Percentiles rank a stretch among this genome's conserved stretches.
phyloP scores from a whole-genome alignment of 371 early-diverging fungal species.

The Mortierella polycephala region DNA sequence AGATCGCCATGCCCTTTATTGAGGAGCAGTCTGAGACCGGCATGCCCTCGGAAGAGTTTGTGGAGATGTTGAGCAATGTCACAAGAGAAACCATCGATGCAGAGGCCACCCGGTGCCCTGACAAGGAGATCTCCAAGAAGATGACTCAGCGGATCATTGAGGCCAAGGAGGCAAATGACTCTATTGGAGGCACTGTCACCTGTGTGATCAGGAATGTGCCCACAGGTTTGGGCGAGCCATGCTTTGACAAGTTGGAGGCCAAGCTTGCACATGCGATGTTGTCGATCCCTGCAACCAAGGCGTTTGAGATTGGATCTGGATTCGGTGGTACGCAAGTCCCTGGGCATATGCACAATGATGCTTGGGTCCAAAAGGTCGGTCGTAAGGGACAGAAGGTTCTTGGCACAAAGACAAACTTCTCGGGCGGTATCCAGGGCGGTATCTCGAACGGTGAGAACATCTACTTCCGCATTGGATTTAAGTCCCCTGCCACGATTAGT shows the following conservation, averaged over 20 bases:
- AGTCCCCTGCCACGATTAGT: conserved; percentile 96
- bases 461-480: conserved; percentile 97
- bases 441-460: conserved; percentile 96
- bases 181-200: conserved; percentile 96
- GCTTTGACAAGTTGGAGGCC: conserved; percentile 98
- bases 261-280: conserved; percentile 98
- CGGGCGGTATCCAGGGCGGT: conserved; percentile 98
- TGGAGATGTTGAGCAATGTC: conserved; percentile 74
- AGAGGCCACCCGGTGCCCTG: conserved; percentile 83
- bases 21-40: conserved; percentile 60
- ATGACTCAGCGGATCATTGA: conserved; percentile 82
- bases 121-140: conserved; percentile 61
- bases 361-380: conserved; percentile 73
- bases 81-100: conserved; percentile 79
- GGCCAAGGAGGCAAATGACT: conserved; percentile 85
- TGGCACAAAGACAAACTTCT: conserved; percentile 91
- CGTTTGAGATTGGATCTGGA: conserved; percentile 97
- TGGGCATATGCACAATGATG: conserved; percentile 94
- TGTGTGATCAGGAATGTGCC: conserved; percentile 96
- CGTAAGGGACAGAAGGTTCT: conserved; percentile 64
- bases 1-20: conserved; percentile 80
- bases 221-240: conserved; percentile 96
- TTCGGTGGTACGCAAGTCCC: conserved; percentile 88
- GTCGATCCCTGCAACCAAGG: conserved; percentile 98
- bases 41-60: conserved; percentile 67